Base-by-base conservation (phyloP, 805 yeast species). In the Zygotorulaspora chibaensis region DNA sequence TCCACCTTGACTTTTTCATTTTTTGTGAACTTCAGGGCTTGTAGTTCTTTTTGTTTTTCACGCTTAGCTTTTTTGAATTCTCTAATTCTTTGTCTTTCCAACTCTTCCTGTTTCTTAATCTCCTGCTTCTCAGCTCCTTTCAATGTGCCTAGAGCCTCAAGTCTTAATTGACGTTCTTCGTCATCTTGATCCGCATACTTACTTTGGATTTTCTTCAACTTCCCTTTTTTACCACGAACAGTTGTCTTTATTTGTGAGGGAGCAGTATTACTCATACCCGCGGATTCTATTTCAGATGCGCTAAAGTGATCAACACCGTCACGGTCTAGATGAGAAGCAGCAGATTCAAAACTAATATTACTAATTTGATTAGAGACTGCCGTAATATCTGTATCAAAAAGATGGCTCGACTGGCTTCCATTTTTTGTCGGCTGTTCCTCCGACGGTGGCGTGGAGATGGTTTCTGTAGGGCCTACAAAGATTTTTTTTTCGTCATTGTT, bases 161-260 rank as follows among this genome's bases (percentile, higher is more conserved):
- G 80, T 53, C 95, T 75, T 46, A 83, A 56, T 38, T 67, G 57
- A 45, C 89, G 76, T 57, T 91, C 98, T 46, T 86, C 93, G 42
- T 87, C 96, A 62, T 91, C 98, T 66, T 91, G 98, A 48, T 84
- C 89, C 2, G 82, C 87, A 59, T 91, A 91, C 59, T 90, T 91
- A 49, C 77, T 74, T 34, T 83, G 83, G 45, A 88, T 85, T 59
- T 87, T 89, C 71, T 85, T 87, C 65, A 85, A 59, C 60, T 89
- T 89, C 33, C 85, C 84, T 59, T 84, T 87, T 66, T 85, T 88
- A 39, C 98, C 97, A 57, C 97, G 79, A 6, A 83, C 81, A 31
- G 70, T 74, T 13, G 71, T 72, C 26, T 66, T 61, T 49, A 60
- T 61, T 34, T 56, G 57, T 33, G 57, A 62, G n/a, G 61, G 48